Evolutionary conservation across 768 basidiomycete species (phyloP).

Genomic region (Rhizopogon vinicolor): DNA sequence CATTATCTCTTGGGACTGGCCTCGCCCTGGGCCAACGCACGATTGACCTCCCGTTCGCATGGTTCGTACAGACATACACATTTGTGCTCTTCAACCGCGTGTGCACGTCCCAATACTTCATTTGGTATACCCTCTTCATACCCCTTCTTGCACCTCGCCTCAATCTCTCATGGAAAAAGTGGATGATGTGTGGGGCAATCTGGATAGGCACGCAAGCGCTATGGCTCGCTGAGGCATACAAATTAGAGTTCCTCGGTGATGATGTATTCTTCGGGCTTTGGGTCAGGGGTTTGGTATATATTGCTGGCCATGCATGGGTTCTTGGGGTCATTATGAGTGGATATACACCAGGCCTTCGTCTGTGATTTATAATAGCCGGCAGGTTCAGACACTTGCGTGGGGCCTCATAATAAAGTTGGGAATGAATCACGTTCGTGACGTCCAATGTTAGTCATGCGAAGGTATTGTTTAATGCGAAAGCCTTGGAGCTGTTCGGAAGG

Average conservation of each 20-base stretch:
- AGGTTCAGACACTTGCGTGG: too few species aligned
- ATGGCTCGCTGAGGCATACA: conserved; percentile 91
- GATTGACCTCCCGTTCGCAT: conserved; percentile 69
- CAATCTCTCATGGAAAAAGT: conserved; percentile 40
- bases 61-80: conserved; percentile 86
- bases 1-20: conserved; percentile 65
- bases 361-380: too few species aligned
- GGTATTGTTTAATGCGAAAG: too few species aligned
- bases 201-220: conserved; percentile 82
- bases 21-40: conserved; percentile 58
- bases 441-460: too few species aligned
- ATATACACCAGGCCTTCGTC: too few species aligned
- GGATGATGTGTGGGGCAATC: conserved; percentile 37
- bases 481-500: too few species aligned
- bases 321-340: conserved; percentile 56
- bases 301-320: conserved; percentile 78
- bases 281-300: conserved; percentile 70
- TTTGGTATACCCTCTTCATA: conserved; percentile 91
- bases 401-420: too few species aligned
- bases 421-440: too few species aligned
- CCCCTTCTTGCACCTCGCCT: conserved; percentile 76
- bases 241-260: conserved; percentile 81
- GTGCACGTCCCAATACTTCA: conserved; percentile 97
- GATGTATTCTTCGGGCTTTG: conserved; percentile 74
- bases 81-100: conserved; percentile 99